These are phyloP conservation scores for Fraxinus quadrangulata DNA, from an alignment of 257 asterid species.

Conservation along the genomic window DNA sequence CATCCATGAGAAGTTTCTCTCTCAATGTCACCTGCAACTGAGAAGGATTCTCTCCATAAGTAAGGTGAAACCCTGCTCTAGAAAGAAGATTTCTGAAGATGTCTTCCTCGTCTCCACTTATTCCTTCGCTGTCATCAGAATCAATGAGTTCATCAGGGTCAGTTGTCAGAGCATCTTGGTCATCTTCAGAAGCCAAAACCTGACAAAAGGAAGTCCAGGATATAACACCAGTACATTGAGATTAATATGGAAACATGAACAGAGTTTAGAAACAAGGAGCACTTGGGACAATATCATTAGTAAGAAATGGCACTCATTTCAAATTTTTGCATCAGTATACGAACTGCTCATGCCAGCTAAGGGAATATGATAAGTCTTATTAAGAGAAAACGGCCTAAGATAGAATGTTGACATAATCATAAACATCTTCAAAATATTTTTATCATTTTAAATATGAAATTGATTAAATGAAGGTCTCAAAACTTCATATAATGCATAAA, in stretches of 20 bases:
- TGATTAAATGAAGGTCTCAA: not conserved
- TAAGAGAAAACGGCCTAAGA: not conserved
- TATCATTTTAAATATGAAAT: not conserved
- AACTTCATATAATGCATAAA: not conserved
- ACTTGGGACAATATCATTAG: not conserved
- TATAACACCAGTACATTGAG: not conserved
- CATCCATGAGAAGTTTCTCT: slow-evolving; percentile 98
- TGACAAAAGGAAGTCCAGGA: slow-evolving; percentile 31
- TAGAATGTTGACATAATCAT: not conserved
- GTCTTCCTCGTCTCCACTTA: slow-evolving; percentile 98
- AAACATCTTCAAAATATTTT: not conserved
- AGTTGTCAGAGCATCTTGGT: slow-evolving; percentile 94
- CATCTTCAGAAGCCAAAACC: slow-evolving; percentile 98
- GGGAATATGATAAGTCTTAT: not conserved
- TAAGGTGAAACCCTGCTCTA: slow-evolving; percentile 97
- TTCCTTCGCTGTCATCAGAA: slow-evolving; percentile 94
- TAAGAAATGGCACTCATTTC: not conserved
- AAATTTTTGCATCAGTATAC: not conserved
- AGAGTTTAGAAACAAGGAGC: not conserved
- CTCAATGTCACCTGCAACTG: slow-evolving; percentile 93
- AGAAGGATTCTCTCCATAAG: slow-evolving; percentile 91
- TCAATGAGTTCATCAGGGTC: slow-evolving; percentile 97
- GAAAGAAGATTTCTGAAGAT: slow-evolving; percentile 93
- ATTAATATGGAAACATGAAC: not conserved
- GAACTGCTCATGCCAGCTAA: not conserved